Percentiles rank a stretch among this genome's conserved stretches.
Conservation (phyloP, 1,284 basidiomycete species). For the Waitea zeae region DNA sequence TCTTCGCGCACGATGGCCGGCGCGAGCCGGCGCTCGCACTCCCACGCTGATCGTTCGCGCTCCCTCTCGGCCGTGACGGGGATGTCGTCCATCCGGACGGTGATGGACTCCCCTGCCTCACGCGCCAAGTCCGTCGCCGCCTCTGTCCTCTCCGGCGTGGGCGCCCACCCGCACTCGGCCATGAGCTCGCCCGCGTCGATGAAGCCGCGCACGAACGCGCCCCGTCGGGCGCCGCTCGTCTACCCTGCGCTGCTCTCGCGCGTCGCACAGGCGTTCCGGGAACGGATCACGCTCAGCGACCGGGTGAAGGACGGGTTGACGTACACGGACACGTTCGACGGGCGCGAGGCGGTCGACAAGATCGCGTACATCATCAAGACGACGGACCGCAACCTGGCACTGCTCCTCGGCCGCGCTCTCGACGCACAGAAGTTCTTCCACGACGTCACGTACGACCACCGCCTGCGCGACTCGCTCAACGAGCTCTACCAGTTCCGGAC, state of each 20-base stretch:
- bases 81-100: slow-evolving; percentile 16
- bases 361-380: slow-evolving; percentile 98
- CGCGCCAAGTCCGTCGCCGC: no score
- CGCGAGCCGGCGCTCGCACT: slow-evolving; percentile 35
- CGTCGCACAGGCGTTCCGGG: slow-evolving; percentile 86
- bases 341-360: slow-evolving; percentile 90
- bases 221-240: slow-evolving; percentile 58
- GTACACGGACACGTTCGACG: slow-evolving; percentile 94
- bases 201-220: slow-evolving; percentile 1
- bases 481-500: slow-evolving; percentile 91
- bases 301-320: slow-evolving; percentile 88
- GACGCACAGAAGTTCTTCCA: slow-evolving; percentile 99
- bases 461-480: slow-evolving; percentile 73
- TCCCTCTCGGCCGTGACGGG: slow-evolving; percentile 59
- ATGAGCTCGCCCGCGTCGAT: background rate
- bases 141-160: no score
- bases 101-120: slow-evolving; percentile 11
- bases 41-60: slow-evolving; percentile 47
- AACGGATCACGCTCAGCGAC: slow-evolving; percentile 64
- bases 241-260: slow-evolving; percentile 91
- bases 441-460: slow-evolving; percentile 97
- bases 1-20: slow-evolving; percentile 30
- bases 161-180: slow-evolving; percentile 15
- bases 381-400: slow-evolving; percentile 88
- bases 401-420: slow-evolving; percentile 85